Evolutionary conservation across 2,329 filamentous ascomycete genomes (phyloP).

Genomic region (Bipolaris victoriae): DNA sequence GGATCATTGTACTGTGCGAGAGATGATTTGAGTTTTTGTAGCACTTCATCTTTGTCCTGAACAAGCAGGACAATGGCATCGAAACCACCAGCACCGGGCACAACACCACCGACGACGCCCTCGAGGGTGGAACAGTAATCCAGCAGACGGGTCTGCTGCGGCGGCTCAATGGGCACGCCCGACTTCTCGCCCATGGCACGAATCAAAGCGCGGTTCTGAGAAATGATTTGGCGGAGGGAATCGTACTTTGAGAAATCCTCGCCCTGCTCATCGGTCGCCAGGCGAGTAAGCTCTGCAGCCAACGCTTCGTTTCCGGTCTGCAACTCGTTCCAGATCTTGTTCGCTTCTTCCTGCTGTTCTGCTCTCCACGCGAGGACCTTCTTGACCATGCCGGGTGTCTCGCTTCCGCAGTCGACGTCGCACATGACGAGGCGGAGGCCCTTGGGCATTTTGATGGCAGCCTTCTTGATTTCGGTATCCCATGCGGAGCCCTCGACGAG

Average conservation of each 20-base stretch:
- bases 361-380: slow-evolving; percentile 83
- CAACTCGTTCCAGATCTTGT: slow-evolving; percentile 74
- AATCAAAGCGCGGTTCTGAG: slow-evolving; percentile 65
- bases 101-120: slow-evolving; percentile 88
- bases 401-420: slow-evolving; percentile 91
- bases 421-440: slow-evolving; percentile 87
- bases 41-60: slow-evolving; percentile 71
- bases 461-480: slow-evolving; percentile 79
- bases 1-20: slow-evolving; percentile 68
- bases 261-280: slow-evolving; percentile 54
- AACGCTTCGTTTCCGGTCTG: slow-evolving; percentile 77
- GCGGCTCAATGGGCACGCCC: slow-evolving; percentile 86
- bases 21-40: slow-evolving; percentile 65
- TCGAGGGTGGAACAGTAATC: slow-evolving; percentile 74
- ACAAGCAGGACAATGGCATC: slow-evolving; percentile 87
- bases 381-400: slow-evolving; percentile 96
- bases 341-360: slow-evolving; percentile 67
- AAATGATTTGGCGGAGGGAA: slow-evolving; percentile 60
- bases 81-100: slow-evolving; percentile 91
- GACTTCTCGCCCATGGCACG: slow-evolving; percentile 76
- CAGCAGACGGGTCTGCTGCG: slow-evolving; percentile 80
- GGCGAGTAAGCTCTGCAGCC: slow-evolving; percentile 64
- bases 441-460: slow-evolving; percentile 71
- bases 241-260: slow-evolving; percentile 49
- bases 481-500: slow-evolving; percentile 71